These are phyloP conservation scores for Pisolithus sp. DNA, from an alignment of 768 basidiomycete species.

Conservation along the genomic window DNA sequence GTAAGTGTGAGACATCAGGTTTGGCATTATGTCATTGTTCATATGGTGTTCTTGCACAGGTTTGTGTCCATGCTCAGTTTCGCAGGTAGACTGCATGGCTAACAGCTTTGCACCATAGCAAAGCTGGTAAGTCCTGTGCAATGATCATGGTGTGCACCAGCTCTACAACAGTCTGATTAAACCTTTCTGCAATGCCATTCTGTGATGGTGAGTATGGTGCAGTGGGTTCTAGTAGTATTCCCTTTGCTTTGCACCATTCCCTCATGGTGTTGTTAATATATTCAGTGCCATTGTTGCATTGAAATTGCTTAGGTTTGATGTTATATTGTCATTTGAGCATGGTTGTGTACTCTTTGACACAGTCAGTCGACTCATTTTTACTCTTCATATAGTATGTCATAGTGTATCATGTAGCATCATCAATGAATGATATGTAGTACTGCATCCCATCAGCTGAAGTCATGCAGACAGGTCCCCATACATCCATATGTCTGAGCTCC, in stretches of 20 bases:
- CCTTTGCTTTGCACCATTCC: not conserved
- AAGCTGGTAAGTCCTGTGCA: not conserved
- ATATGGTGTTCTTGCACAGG: not conserved
- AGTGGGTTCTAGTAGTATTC: not conserved
- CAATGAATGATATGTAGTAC: not conserved
- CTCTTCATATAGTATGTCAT: not conserved
- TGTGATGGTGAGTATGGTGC: not conserved
- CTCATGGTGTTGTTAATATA: not conserved
- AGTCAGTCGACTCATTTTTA: not conserved
- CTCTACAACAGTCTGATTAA: not conserved
- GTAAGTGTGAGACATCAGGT: no score
- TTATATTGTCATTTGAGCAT: not conserved
- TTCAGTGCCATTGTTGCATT: not conserved
- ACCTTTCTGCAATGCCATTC: not conserved
- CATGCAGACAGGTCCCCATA: not conserved
- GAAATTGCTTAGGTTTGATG: not conserved
- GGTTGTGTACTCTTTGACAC: not conserved
- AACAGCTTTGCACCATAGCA: not conserved
- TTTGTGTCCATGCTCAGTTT: not conserved
- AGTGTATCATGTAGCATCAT: not conserved
- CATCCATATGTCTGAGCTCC: slow-evolving; percentile 3
- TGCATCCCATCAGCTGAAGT: accelerated
- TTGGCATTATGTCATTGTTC: no score
- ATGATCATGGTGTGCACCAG: not conserved
- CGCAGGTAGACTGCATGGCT: not conserved